Evolutionary conservation across 176 grass and related monocot genomes (phyloP), one percentile per base, ranked within the genome.

Genomic region (Lolium multiflorum): DNA sequence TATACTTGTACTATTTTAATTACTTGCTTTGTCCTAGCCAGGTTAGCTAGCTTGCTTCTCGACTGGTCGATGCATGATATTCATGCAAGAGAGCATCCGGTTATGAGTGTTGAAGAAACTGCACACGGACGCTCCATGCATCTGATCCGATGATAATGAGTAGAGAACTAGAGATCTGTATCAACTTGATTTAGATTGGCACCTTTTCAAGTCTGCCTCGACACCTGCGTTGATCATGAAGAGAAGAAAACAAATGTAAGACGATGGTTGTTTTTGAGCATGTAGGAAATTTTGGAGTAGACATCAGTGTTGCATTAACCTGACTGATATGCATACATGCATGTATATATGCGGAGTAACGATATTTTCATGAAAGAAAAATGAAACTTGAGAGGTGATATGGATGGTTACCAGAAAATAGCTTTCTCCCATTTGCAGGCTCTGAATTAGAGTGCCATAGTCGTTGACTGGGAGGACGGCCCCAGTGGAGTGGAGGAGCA

Each of bases 361-460:
- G 16, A 47, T 51, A 76, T 31, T 73, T 79, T 16, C n/a, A 21
- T 54, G 47, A 41, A 41, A 76, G 58, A 57, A 78, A 78, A 38
- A 25, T 49, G 2, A 9, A 9, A 25, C 39, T 11, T 17, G 18
- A 11, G 46, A 76, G 24, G n/a, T 24, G 81, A 80, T 50, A 84
- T 81, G 69, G 82, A 81, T 49, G 72, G 69, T 94, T 92, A 98
- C 96, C 96, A 93, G 78, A 90, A 94, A 94, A 86, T 98, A 98
- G 68, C 91, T 98, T 86, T 94, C 93, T 43, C 96, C 96, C 91
- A 98, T 94, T 82, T 95, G 91, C 78, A 98, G 74, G 86, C 89
- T 94, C 89, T 98, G 96, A 79, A 90, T 86, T 69, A 98, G 89
- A 81, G 89, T 76, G 71, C 96, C 96, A 60, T 88, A 89, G 55